Conservation (phyloP, 352 stramenopile genomes). For the Elongisporangium senticosum region DNA sequence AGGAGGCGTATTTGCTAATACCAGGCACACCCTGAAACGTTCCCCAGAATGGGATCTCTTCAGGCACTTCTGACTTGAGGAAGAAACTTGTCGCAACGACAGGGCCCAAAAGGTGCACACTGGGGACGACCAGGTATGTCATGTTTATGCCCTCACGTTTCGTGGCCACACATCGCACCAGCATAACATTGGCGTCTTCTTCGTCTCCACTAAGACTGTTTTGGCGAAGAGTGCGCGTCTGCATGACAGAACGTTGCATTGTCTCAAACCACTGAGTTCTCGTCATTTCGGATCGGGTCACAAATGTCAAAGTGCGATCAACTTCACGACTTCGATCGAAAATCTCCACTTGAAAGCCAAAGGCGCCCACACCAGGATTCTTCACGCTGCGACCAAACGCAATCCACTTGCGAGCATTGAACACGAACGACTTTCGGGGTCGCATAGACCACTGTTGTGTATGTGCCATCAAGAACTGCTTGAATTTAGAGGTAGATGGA, state of each 20-base stretch:
- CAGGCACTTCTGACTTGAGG: constrained; percentile 68
- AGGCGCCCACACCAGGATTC: constrained; percentile 52
- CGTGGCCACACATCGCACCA: constrained; percentile 61
- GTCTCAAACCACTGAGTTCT: constrained; percentile 57
- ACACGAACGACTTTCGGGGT: constrained; percentile 63
- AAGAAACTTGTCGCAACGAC: constrained; percentile 63
- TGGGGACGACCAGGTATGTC: constrained; percentile 48
- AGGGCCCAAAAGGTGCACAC: constrained; percentile 51
- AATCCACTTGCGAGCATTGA: constrained; percentile 72
- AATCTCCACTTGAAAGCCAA: constrained; percentile 75
- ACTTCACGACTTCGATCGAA: constrained; percentile 70
- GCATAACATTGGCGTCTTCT: constrained; percentile 48
- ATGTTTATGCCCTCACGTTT: constrained; percentile 28
- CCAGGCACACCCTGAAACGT: constrained; percentile 59
- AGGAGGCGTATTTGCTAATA: constrained; percentile 63
- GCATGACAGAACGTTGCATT: constrained; percentile 42
- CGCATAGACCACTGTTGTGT: constrained; percentile 53
- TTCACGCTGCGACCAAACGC: constrained; percentile 68
- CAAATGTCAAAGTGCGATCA: constrained; percentile 71
- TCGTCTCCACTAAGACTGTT: constrained; percentile 58
- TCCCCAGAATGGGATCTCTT: constrained; percentile 79
- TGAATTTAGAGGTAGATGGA: constrained; percentile 35
- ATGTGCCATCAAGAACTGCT: constrained; percentile 56
- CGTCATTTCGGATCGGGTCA: constrained; percentile 48
- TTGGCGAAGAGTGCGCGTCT: constrained; percentile 29